Conservation (phyloP, 192 early-diverging fungal genomes). For the Mortierella antarctica region DNA sequence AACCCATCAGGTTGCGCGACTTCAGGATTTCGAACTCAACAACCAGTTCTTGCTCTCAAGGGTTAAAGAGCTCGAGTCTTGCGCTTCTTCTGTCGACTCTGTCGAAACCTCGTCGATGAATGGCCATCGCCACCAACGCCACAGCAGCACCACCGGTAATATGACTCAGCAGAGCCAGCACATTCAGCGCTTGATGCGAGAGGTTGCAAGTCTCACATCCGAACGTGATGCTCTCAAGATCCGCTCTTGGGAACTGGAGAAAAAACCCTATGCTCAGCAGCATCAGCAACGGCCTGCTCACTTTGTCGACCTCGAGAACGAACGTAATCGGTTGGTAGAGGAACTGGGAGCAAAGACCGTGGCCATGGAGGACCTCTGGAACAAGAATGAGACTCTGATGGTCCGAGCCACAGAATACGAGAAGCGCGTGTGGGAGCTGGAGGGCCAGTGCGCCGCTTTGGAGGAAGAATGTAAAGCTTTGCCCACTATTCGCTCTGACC, state of each 20-base stretch:
- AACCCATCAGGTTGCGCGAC: slow-evolving; percentile 32
- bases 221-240: slow-evolving; percentile 50
- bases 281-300: slow-evolving; percentile 42
- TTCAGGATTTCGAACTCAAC: slow-evolving; percentile 42
- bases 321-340: slow-evolving; percentile 45
- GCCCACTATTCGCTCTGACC: slow-evolving; percentile 29
- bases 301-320: slow-evolving; percentile 45
- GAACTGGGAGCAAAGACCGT: slow-evolving; percentile 45
- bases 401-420: slow-evolving; percentile 50
- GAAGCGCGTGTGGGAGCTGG: slow-evolving; percentile 51
- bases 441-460: slow-evolving; percentile 29
- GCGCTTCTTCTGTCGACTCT: slow-evolving; percentile 36
- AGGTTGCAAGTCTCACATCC: slow-evolving; percentile 24
- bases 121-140: slow-evolving; percentile 24
- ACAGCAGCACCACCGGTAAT: slow-evolving; percentile 8
- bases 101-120: slow-evolving; percentile 33
- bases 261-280: slow-evolving; percentile 33
- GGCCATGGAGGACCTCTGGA: slow-evolving; percentile 51
- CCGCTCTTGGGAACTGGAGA: slow-evolving; percentile 43
- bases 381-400: slow-evolving; percentile 47
- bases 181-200: slow-evolving; percentile 30
- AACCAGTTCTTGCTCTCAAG: slow-evolving; percentile 41
- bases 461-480: slow-evolving; percentile 33
- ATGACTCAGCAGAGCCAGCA: slow-evolving; percentile 26
- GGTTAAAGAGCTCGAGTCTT: slow-evolving; percentile 44